These are phyloP conservation scores for Scenedesmus sp. DNA, from an alignment of 163 green algal species.

Conservation along the genomic window DNA sequence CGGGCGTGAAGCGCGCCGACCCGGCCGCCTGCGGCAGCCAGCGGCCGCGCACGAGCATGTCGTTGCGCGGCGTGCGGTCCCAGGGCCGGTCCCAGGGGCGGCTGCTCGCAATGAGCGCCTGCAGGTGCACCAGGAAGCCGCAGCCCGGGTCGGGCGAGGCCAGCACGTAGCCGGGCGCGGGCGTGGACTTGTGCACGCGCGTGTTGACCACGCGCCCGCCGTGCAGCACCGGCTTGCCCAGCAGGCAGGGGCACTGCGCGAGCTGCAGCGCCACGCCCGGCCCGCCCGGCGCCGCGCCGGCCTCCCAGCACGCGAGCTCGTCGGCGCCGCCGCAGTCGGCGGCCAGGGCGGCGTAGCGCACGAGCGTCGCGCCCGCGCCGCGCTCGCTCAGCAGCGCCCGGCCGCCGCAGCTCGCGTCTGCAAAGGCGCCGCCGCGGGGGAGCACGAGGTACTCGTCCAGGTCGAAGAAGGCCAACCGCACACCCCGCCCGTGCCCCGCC, in stretches of 20 bases:
- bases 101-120: constrained; percentile 18
- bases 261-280: not conserved
- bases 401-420: not conserved
- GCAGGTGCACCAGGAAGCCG: constrained; percentile 21
- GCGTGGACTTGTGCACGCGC: not conserved
- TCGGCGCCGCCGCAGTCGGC: constrained; percentile 1
- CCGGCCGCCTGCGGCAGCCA: not conserved
- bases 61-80: constrained; percentile 7
- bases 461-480: constrained; percentile 12
- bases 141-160: not conserved
- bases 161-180: not conserved
- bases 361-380: not conserved
- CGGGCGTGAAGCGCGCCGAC: not conserved
- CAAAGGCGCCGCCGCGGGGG: not conserved
- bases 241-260: constrained; percentile 9
- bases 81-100: constrained; percentile 13
- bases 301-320: constrained; percentile 22
- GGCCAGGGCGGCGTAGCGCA: constrained; percentile 3
- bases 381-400: not conserved
- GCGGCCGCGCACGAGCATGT: not conserved
- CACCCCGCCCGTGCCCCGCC: not conserved
- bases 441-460: constrained; percentile 34
- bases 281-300: not conserved
- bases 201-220: constrained; percentile 1
- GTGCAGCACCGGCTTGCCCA: constrained; percentile 6